A percentile compares a stretch with the other conserved stretches of the same genome.
phyloP scores from a whole-genome alignment of 2,329 filamentous ascomycete genomes.

The Venturia pyrina region DNA sequence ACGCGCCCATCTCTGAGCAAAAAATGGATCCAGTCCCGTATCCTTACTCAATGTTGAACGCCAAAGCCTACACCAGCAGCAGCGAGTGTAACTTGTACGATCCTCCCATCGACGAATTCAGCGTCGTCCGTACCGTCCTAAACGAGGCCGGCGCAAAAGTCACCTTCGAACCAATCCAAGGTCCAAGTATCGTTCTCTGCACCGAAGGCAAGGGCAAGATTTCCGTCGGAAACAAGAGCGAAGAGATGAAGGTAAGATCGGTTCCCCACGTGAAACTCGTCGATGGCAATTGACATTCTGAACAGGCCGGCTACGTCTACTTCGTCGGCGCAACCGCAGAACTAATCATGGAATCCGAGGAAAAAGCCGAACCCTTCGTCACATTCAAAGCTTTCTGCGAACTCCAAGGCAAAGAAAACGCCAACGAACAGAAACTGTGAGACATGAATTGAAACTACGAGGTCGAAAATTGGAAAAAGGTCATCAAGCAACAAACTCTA shows the following conservation, averaged over 20 bases:
- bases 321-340: conserved; percentile 80
- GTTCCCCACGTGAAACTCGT: neutral
- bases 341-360: conserved; percentile 60
- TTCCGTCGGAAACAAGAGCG: conserved; percentile 69
- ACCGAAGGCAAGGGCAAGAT: conserved; percentile 76
- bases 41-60: conserved; percentile 74
- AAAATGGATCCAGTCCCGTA: conserved; percentile 85
- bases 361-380: conserved; percentile 58
- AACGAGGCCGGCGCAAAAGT: conserved; percentile 64
- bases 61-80: conserved; percentile 66
- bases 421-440: neutral
- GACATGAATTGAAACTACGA: neutral
- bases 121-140: conserved; percentile 71
- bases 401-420: conserved; percentile 37
- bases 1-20: conserved; percentile 87
- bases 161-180: conserved; percentile 77
- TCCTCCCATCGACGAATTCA: conserved; percentile 93
- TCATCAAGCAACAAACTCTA: no score
- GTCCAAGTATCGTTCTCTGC: conserved; percentile 88
- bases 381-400: conserved; percentile 95
- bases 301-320: conserved; percentile 35
- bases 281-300: no score
- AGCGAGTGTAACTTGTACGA: conserved; percentile 73
- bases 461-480: no score
- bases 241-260: conserved; percentile 44